Conservation (phyloP, 768 basidiomycete genomes). For the Boletus subcaerulescens region DNA sequence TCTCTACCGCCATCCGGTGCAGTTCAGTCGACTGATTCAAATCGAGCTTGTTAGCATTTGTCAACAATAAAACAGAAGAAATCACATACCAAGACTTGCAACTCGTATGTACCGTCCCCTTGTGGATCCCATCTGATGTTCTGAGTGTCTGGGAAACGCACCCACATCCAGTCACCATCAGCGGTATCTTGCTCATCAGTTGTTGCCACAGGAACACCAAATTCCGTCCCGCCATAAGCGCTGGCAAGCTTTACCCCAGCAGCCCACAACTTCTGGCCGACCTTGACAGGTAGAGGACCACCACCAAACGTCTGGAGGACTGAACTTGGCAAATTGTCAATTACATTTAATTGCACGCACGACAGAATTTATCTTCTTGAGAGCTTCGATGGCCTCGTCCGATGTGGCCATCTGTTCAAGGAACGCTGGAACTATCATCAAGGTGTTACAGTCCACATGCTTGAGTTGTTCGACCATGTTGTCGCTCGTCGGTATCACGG, state of each 20-base stretch:
- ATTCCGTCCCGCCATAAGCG: conserved; percentile 38
- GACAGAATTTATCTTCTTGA: conserved; percentile 26
- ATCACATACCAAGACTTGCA: too few relatives aligned
- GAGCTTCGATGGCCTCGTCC: conserved; percentile 18
- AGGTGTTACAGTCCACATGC: conserved; percentile 23
- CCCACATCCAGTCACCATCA: neutral
- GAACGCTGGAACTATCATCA: conserved; percentile 39
- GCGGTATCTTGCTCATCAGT: conserved; percentile 10
- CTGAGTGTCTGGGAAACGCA: too few relatives aligned
- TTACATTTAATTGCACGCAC: conserved; percentile 20
- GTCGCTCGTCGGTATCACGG: conserved; percentile 38
- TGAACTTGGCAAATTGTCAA: too few relatives aligned
- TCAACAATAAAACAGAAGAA: too few relatives aligned
- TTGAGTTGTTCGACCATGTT: conserved; percentile 37
- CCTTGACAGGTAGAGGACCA: conserved; percentile 34
- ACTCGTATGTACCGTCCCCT: too few relatives aligned
- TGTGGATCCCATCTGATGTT: too few relatives aligned
- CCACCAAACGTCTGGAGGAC: conserved; percentile 22
- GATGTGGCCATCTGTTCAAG: conserved; percentile 36
- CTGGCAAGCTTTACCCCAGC: conserved; percentile 33
- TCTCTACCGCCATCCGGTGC: conserved; percentile 22
- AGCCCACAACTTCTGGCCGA: conserved; percentile 26
- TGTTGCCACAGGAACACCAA: conserved; percentile 7
- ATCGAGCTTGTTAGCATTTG: too few relatives aligned
- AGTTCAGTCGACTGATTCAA: neutral